phyloP scores from a whole-genome alignment of 2,329 filamentous ascomycete species.

The Blastomyces parvus region DNA sequence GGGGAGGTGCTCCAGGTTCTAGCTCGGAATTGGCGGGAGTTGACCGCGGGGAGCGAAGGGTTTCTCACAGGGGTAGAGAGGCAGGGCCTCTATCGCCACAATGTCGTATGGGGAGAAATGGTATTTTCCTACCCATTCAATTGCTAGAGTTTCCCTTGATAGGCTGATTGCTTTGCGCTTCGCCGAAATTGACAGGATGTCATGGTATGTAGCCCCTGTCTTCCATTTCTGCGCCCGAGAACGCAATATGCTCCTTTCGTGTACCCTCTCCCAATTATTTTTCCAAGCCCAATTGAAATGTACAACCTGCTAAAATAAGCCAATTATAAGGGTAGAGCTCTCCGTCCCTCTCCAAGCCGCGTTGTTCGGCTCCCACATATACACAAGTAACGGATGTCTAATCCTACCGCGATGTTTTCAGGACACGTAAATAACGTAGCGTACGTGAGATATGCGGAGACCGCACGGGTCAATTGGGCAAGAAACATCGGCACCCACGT shows the following conservation, averaged over 20 bases:
- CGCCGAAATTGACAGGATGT: slow-evolving; percentile 29
- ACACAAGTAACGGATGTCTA: slow-evolving; percentile 3
- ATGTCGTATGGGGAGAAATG: slow-evolving; percentile 79
- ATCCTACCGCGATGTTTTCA: slow-evolving; percentile 26
- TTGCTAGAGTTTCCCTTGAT: not conserved
- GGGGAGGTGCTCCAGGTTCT: slow-evolving; percentile 51
- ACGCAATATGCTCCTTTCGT: not conserved
- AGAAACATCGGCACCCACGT: slow-evolving; percentile 56
- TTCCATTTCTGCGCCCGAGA: not conserved
- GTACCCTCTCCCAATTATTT: not conserved
- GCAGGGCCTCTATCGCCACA: slow-evolving; percentile 54
- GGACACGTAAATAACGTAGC: slow-evolving; percentile 80
- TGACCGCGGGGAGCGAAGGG: slow-evolving; percentile 65
- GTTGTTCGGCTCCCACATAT: not conserved
- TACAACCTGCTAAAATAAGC: not conserved
- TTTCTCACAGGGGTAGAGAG: slow-evolving; percentile 57
- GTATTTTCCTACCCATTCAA: slow-evolving; percentile 36
- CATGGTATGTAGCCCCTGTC: slow-evolving; percentile 32
- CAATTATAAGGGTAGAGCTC: slow-evolving; percentile 9
- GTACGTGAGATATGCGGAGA: slow-evolving; percentile 77
- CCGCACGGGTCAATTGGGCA: slow-evolving; percentile 68
- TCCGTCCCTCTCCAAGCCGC: not conserved
- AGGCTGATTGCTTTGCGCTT: slow-evolving; percentile 17
- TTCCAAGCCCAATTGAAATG: not conserved
- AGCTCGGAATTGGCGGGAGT: slow-evolving; percentile 57